Evolutionary conservation across 345 rosid species (phyloP).

Genomic region (Bruguiera gymnorhiza): DNA sequence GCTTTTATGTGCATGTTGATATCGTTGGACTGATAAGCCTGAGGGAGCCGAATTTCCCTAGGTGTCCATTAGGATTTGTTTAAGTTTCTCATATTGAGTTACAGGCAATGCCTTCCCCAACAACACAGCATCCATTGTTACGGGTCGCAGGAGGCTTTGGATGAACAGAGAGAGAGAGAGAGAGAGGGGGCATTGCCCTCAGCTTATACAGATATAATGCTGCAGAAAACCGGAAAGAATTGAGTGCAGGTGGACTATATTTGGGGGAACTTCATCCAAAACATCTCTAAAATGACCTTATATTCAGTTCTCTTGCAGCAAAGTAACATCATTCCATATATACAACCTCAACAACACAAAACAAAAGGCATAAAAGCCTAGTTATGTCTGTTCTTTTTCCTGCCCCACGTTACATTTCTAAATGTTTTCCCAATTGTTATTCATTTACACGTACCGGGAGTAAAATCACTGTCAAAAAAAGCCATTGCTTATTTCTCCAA

Average conservation of each 20-base stretch:
- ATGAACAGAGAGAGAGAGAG: too few species aligned
- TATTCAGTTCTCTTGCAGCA: constrained; percentile 30
- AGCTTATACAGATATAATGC: not conserved
- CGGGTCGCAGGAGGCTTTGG: too few species aligned
- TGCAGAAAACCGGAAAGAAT: constrained; percentile 18
- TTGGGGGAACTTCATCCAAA: constrained; percentile 28
- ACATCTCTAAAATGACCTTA: constrained; percentile 40
- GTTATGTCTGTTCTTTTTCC: constrained; percentile 27
- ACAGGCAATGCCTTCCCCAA: too few species aligned
- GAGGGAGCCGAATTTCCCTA: too few species aligned
- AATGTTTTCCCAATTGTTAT: constrained; percentile 35
- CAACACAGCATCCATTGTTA: too few species aligned
- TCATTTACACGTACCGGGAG: constrained; percentile 44
- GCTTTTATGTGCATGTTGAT: too few species aligned
- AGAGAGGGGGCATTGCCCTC: not conserved
- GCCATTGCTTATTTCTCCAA: constrained; percentile 19
- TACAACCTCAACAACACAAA: constrained; percentile 49
- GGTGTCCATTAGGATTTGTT: too few species aligned
- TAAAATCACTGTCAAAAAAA: constrained; percentile 24
- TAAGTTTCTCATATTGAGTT: too few species aligned
- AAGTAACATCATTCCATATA: constrained; percentile 35
- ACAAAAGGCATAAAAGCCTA: constrained; percentile 29
- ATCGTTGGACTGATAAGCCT: too few species aligned
- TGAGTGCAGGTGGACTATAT: constrained; percentile 31
- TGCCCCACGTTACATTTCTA: constrained; percentile 26